Percentiles rank a stretch among this genome's conserved stretches.
Evolutionary conservation across 1,284 basidiomycete species (phyloP).

Genomic region (Fomitopsis betulina): DNA sequence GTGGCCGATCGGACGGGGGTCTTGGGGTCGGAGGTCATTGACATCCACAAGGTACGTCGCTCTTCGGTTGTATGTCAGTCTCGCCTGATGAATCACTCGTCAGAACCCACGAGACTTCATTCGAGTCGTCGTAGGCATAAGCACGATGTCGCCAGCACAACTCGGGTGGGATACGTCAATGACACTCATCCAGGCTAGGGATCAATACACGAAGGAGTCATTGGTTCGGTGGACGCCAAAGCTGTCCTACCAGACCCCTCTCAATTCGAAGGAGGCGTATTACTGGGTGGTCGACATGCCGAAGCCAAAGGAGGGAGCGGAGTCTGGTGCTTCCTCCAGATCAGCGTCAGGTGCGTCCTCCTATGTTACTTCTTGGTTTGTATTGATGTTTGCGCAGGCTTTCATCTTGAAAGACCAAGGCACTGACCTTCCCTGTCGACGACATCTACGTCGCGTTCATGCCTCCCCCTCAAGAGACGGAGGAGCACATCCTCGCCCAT

Average conservation of each 20-base stretch:
- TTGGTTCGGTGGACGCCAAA: background rate
- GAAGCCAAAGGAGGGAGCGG: background rate
- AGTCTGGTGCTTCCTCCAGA: background rate
- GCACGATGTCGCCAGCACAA: background rate
- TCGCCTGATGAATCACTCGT: background rate
- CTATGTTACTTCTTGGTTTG: background rate
- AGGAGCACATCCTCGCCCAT: too few species aligned
- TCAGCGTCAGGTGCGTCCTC: background rate
- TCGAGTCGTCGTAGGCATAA: background rate
- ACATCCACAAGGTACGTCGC: background rate
- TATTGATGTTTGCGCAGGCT: background rate
- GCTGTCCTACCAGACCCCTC: background rate
- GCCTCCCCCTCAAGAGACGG: too few species aligned
- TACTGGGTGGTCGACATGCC: background rate
- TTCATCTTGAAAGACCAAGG: slow-evolving; percentile 7
- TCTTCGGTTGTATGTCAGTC: background rate
- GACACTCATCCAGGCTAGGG: background rate
- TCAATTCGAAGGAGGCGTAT: background rate
- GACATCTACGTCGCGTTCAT: too few species aligned
- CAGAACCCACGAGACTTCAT: background rate
- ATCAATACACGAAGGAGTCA: background rate
- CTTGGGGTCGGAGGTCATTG: background rate
- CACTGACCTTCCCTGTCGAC: too few species aligned
- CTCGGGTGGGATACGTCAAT: slow-evolving; percentile 8
- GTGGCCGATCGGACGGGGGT: slow-evolving; percentile 3